Evolutionary conservation across 805 yeast species (phyloP).

Genomic region (Candida montana): DNA sequence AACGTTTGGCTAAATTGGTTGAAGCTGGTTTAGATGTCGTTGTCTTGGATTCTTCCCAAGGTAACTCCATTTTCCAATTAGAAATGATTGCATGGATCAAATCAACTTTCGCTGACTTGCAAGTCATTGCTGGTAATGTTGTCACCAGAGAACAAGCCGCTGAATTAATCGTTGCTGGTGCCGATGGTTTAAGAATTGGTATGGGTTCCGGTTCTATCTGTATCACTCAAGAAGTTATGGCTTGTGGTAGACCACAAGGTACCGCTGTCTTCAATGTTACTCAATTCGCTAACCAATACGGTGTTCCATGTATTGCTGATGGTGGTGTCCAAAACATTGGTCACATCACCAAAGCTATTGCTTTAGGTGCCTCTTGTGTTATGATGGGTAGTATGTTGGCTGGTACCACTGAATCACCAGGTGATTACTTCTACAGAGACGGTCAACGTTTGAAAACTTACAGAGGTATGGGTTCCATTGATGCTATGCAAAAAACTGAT

Average conservation of each 20-base stretch:
- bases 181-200: constrained; percentile 97
- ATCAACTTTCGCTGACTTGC: constrained; percentile 66
- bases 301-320: constrained; percentile 98
- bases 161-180: constrained; percentile 87
- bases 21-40: constrained; percentile 98
- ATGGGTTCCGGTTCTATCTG: constrained; percentile 99
- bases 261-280: constrained; percentile 94
- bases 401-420: constrained; percentile 98
- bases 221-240: constrained; percentile 99
- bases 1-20: constrained; percentile 76
- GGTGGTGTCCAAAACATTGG: constrained; percentile 99
- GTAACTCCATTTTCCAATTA: constrained; percentile 92
- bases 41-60: constrained; percentile 93
- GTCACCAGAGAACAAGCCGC: constrained; percentile 99
- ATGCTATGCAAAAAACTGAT: constrained; percentile 93
- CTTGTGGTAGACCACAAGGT: constrained; percentile 99
- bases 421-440: constrained; percentile 95
- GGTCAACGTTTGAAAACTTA: constrained; percentile 96
- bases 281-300: constrained; percentile 90
- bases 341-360: constrained; percentile 93
- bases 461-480: constrained; percentile 99
- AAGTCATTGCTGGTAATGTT: constrained; percentile 96
- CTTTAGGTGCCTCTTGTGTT: constrained; percentile 93
- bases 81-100: constrained; percentile 93
- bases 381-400: constrained; percentile 99